Conservation (phyloP, 2,329 filamentous ascomycete species). For the Fusarium sororula region DNA sequence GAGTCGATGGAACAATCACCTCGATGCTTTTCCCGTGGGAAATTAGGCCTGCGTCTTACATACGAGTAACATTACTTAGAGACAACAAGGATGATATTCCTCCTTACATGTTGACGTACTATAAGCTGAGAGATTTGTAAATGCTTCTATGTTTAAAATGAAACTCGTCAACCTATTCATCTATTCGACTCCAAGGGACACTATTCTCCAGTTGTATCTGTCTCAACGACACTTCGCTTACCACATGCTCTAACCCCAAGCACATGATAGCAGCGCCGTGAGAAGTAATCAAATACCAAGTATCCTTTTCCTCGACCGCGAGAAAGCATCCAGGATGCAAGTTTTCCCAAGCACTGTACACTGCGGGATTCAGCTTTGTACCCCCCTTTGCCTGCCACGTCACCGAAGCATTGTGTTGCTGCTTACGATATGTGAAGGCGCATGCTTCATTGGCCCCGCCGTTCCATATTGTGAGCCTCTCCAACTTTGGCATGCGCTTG, state of each 20-base stretch:
- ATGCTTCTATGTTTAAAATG: too few species aligned
- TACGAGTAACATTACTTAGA: background rate
- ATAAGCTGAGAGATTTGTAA: background rate
- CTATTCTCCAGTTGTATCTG: slow-evolving; percentile 21
- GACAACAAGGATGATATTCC: background rate
- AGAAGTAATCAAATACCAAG: slow-evolving; percentile 1
- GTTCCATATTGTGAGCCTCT: slow-evolving; percentile 12
- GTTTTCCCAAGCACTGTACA: background rate
- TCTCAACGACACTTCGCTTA: slow-evolving; percentile 1
- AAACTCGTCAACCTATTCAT: too few species aligned
- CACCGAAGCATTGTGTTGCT: background rate
- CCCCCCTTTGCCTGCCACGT: slow-evolving; percentile 14
- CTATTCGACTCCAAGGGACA: background rate
- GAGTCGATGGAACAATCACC: background rate
- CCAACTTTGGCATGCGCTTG: slow-evolving; percentile 12
- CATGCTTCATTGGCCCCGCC: background rate
- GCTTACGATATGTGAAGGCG: slow-evolving; percentile 3
- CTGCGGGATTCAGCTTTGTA: background rate
- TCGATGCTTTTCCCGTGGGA: background rate
- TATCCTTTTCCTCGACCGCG: background rate
- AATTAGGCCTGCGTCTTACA: background rate
- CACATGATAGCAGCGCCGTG: slow-evolving; percentile 20
- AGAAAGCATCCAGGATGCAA: background rate
- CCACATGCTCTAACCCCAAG: slow-evolving; percentile 10
- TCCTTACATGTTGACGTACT: background rate